Conservation (phyloP, 2,329 filamentous ascomycete genomes). For the Pseudocercospora eumusae region DNA sequence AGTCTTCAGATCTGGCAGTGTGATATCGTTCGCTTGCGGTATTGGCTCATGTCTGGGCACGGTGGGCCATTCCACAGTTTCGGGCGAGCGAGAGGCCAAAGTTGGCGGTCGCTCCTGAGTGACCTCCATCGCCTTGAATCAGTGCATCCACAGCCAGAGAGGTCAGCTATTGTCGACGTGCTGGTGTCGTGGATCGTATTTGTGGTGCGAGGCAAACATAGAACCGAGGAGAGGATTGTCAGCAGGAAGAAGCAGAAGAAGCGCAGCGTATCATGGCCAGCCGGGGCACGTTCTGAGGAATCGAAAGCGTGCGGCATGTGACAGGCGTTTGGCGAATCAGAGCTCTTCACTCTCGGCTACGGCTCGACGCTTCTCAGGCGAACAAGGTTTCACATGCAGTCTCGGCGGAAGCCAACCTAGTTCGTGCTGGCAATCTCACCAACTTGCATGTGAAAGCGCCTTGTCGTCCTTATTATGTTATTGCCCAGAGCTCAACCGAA, state of each 20-base stretch:
- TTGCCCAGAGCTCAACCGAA: not conserved
- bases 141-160: constrained; percentile 6
- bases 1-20: constrained; percentile 49
- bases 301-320: constrained; percentile 7
- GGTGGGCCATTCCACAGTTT: constrained; percentile 32
- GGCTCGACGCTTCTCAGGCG: not conserved
- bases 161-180: constrained; percentile 29
- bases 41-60: constrained; percentile 23
- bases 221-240: constrained; percentile 8
- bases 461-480: not conserved
- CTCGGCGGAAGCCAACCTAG: not conserved
- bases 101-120: constrained; percentile 45
- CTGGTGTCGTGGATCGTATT: constrained; percentile 23
- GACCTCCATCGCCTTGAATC: constrained; percentile 33
- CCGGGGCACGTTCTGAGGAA: constrained; percentile 7
- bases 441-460: not conserved
- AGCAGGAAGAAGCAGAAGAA: constrained; percentile 11
- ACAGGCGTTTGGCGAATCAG: not conserved
- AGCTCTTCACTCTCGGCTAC: not conserved
- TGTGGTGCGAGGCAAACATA: constrained; percentile 19
- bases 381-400: not conserved
- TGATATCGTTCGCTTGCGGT: constrained; percentile 37
- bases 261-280: constrained; percentile 4
- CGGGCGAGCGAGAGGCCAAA: constrained; percentile 42
- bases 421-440: constrained; percentile 1